Evolutionary conservation across 1,139 yeast species (phyloP), one percentile per base, ranked within the genome.

Genomic region (Suhomyces chickasaworum): DNA sequence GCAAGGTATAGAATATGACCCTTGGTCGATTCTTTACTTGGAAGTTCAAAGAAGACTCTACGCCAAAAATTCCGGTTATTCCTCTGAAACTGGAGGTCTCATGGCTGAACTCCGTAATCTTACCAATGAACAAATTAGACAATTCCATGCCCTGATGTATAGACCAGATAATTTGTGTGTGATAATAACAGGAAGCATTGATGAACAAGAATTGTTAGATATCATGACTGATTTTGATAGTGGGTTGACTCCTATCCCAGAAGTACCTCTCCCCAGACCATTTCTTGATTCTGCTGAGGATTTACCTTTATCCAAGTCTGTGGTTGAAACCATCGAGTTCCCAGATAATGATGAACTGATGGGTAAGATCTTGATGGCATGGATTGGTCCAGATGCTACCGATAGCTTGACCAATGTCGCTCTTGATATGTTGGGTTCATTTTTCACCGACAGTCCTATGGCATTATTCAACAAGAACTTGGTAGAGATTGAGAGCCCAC

Each of bases 1-100:
- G 98, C 97, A 90, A 62, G 98, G 91, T 15, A 84, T 87, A 46
- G 96, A 90, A 63, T 81, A 81, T 56, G 88, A 85, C 53, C 78
- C 91, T n/a, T 84, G 85, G 80, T 86, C 84, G 53, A 70, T 89
- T 23, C 68, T 88, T n/a, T 77, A 77, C 54, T 68, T 84, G 53
- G 81, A 80, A 47, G 70, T 84, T 59, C 89, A 87, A 60, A 77
- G 84, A 58, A 60, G 78, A 1, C 62, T 90, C 53, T 90, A 81
- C 57, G 69, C 75, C 3, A 61, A 73, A 12, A 69, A 77, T 3
- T 85, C 93, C 22, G 97, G 96, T 2, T 95, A 90, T 60, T 80
- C 93, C 7, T 84, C 95, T 5, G 97, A 95, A 64, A 91, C 99
- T 7, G 99, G 99, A 39, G 99, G 99, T 0, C 68, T 89, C 37